Evolutionary conservation across 2,329 filamentous ascomycete genomes (phyloP).

Genomic region (Talaromyces albobiverticillius): DNA sequence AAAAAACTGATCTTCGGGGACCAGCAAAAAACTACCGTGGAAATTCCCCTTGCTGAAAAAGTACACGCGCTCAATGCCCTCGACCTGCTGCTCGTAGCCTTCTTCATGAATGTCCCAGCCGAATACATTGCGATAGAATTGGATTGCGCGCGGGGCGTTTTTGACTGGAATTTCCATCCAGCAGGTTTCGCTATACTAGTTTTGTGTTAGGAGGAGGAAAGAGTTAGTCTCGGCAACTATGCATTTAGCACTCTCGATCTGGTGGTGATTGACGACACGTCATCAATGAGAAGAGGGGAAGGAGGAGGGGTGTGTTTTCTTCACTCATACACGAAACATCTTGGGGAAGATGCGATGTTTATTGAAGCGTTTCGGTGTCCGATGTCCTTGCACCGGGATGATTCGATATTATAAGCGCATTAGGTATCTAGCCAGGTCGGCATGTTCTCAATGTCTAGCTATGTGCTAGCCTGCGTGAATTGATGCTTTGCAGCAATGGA

Average conservation of each 20-base stretch:
- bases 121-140: constrained; percentile 7
- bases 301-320: neutral
- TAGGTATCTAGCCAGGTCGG: too few relatives aligned
- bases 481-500: neutral
- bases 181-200: constrained; percentile 9
- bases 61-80: neutral
- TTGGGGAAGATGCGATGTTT: neutral
- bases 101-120: constrained; percentile 4
- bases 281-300: neutral
- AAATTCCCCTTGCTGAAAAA: constrained; percentile 12
- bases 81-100: constrained; percentile 2
- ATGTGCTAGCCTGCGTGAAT: neutral
- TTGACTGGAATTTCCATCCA: constrained; percentile 11
- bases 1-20: constrained; percentile 6
- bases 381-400: neutral
- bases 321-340: neutral
- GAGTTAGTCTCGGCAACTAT: neutral
- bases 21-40: neutral
- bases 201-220: neutral
- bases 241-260: neutral
- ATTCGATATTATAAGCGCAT: neutral
- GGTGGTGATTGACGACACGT: neutral
- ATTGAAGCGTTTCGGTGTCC: neutral
- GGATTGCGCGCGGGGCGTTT: constrained; percentile 6
- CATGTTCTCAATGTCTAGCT: neutral